These are phyloP conservation scores for Cryptococcus sp. DNA, from an alignment of 1,284 basidiomycete species.

Conservation along the genomic window DNA sequence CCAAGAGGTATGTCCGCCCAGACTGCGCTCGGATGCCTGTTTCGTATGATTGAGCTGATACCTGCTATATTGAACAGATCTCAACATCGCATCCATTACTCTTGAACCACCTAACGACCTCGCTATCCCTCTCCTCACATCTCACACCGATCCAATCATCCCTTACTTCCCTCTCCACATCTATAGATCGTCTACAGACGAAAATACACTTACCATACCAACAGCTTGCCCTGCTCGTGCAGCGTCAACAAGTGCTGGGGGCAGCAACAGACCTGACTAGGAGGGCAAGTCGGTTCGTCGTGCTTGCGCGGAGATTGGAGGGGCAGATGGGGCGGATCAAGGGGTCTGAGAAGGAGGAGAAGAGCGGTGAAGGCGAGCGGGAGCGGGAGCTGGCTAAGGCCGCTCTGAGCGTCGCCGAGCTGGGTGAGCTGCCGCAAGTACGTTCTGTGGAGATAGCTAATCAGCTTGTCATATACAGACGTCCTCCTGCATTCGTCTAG, in stretches of 20 bases:
- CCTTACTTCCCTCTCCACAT: slow-evolving; percentile 37
- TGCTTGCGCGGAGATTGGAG: slow-evolving; percentile 75
- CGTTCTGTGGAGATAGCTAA: not conserved
- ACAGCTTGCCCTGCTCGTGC: slow-evolving; percentile 68
- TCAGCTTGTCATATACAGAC: slow-evolving; percentile 11
- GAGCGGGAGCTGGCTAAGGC: slow-evolving; percentile 85
- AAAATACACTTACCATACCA: slow-evolving; percentile 83
- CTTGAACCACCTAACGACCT: slow-evolving; percentile 61
- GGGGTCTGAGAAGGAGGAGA: slow-evolving; percentile 30
- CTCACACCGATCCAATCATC: slow-evolving; percentile 48
- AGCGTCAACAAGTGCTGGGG: slow-evolving; percentile 71
- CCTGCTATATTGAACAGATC: slow-evolving; percentile 38
- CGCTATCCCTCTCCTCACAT: slow-evolving; percentile 61
- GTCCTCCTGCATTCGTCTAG: slow-evolving; percentile 24
- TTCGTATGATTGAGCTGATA: not conserved
- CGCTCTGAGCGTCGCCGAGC: slow-evolving; percentile 82
- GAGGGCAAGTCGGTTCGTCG: slow-evolving; percentile 76
- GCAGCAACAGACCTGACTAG: slow-evolving; percentile 79
- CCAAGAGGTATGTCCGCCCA: slow-evolving; percentile 63
- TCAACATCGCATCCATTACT: slow-evolving; percentile 53
- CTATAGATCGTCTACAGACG: slow-evolving; percentile 64
- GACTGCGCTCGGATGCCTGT: not conserved
- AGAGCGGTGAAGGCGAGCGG: slow-evolving; percentile 66
- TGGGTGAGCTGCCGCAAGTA: slow-evolving; percentile 60
- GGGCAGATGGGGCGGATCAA: slow-evolving; percentile 70